These are phyloP conservation scores for Tuber umbilicatum DNA, from an alignment of 495 filamentous ascomycete species.

Conservation along the genomic window DNA sequence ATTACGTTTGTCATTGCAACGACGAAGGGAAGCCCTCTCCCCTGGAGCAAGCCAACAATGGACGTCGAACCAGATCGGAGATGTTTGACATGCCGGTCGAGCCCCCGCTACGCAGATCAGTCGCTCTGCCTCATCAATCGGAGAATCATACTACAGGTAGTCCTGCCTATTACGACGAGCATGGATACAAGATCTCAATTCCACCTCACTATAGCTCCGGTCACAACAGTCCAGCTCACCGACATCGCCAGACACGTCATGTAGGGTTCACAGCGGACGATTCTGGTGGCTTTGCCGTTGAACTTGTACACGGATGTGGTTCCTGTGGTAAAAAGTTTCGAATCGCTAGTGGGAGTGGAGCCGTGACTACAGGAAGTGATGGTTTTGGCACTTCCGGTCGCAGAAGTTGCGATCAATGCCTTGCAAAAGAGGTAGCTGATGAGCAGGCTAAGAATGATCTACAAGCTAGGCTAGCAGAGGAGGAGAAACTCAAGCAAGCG, in stretches of 20 bases:
- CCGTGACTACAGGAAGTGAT: neutral
- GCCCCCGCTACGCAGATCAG: neutral
- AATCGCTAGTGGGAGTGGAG: slow-evolving; percentile 22
- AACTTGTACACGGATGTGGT: slow-evolving; percentile 17
- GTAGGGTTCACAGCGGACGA: slow-evolving; percentile 29
- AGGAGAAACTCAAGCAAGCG: slow-evolving; percentile 25
- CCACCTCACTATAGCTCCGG: neutral
- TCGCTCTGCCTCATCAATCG: neutral
- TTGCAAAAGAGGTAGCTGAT: neutral
- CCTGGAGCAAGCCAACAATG: neutral
- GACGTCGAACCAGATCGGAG: neutral
- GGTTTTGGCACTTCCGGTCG: neutral
- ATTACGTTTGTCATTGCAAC: slow-evolving; percentile 20
- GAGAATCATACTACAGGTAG: neutral
- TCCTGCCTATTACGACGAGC: slow-evolving; percentile 23
- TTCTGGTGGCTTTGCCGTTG: slow-evolving; percentile 29
- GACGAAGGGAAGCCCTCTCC: slow-evolving; percentile 18
- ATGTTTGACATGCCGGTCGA: neutral
- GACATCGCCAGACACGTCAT: slow-evolving; percentile 23
- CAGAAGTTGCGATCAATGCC: neutral
- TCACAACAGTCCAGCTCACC: slow-evolving; percentile 5
- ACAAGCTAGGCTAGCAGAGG: neutral
- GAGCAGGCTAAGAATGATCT: neutral
- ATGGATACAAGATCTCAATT: slow-evolving; percentile 24
- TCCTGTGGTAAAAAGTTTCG: slow-evolving; percentile 25